Base-by-base conservation (phyloP, 441 rosid species). In the Iberis amara region DNA sequence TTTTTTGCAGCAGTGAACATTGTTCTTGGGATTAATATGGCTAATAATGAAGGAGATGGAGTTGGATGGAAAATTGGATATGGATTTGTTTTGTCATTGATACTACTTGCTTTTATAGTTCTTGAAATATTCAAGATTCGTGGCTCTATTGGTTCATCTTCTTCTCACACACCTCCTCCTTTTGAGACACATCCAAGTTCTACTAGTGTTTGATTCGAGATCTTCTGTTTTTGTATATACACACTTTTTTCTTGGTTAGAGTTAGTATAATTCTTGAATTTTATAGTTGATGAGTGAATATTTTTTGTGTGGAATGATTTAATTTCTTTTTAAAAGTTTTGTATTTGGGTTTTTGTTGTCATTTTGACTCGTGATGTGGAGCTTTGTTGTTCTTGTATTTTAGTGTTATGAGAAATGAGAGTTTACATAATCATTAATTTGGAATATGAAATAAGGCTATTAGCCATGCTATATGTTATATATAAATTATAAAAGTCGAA, bases 41-140 rank as follows among this genome's bases (percentile, higher is more conserved):
- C 80, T 7, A 62, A 65, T 15, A 85, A 76, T 10, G 85, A 82
- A 57, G 64, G 79, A 57, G 64, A 62, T 53, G 76, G 73, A 0
- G n/a, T n/a, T n/a, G n/a, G n/a, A n/a, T 85, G 87, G 91, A 83
- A 78, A 73, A 65, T 85, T 39, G 81, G 92, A 28, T 86, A 80
- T 69, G 96, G 89, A 0, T 78, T 88, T 40, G 73, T 85, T 26
- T 70, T 91, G 13, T 48, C 77, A 4, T 37, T 68, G 39, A 74
- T 77, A 51, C 66, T 87, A 46, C 57, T 78, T 23, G 70, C 70
- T 3, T 77, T 83, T 36, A 56, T 87, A 28, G 52, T 74, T 54
- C 78, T 87, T 47, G 95, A 91, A 71, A 59, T 65, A 35, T 44
- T 68, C 2, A 61, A 83, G 73, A 53, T 82, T 61, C 78, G 75